phyloP scores from a whole-genome alignment of 2,329 filamentous ascomycete genomes.

The Colletotrichum tamarilloi region DNA sequence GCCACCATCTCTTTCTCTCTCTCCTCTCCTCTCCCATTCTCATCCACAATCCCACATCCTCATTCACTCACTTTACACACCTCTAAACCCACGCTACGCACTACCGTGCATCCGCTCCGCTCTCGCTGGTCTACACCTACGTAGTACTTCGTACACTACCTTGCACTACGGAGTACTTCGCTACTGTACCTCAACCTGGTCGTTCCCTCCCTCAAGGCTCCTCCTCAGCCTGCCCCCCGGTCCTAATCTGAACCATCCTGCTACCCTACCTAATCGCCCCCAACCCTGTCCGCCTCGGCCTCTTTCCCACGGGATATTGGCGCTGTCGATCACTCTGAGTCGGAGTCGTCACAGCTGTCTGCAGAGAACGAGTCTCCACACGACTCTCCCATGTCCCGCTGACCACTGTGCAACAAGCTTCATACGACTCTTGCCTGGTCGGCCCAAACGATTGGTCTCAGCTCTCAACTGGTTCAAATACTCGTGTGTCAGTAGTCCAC shows the following conservation, averaged over 20 bases:
- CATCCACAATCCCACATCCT: too few relatives aligned
- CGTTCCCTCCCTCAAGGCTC: conserved; percentile 34
- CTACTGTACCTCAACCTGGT: conserved; percentile 6
- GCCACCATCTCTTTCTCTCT: conserved; percentile 24
- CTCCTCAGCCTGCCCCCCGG: conserved; percentile 48
- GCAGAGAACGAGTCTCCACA: conserved; percentile 49
- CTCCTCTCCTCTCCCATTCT: neutral
- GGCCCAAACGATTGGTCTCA: conserved; percentile 52
- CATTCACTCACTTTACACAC: too few relatives aligned
- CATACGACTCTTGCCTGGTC: conserved; percentile 50
- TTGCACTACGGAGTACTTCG: too few relatives aligned
- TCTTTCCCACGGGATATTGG: conserved; percentile 62
- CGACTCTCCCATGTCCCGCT: conserved; percentile 48
- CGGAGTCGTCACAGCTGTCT: conserved; percentile 62
- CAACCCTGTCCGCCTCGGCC: conserved; percentile 58
- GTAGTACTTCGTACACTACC: neutral
- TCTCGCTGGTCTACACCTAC: conserved; percentile 18
- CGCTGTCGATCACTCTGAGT: conserved; percentile 64
- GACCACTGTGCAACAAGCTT: conserved; percentile 56
- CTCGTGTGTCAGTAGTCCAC: conserved; percentile 37
- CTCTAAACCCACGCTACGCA: conserved; percentile 25
- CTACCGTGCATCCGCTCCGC: conserved; percentile 31
- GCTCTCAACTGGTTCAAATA: conserved; percentile 44
- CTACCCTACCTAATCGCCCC: conserved; percentile 53
- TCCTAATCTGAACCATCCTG: conserved; percentile 46